Percentiles rank a stretch among this genome's conserved stretches.
These are phyloP conservation scores for Candida montana DNA, from an alignment of 805 yeast species.

Conservation along the genomic window DNA sequence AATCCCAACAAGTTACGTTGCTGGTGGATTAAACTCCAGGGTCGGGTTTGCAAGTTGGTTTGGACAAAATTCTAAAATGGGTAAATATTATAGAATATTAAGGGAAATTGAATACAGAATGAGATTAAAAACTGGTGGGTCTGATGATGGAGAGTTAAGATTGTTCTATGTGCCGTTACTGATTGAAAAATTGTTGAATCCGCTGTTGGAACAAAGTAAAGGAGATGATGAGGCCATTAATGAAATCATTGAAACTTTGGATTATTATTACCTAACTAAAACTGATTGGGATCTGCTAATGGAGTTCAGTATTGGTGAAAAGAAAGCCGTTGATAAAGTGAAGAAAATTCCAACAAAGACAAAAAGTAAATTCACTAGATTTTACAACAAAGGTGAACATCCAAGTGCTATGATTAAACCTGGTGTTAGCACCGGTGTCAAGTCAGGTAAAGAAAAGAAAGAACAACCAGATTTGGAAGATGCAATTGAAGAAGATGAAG, in stretches of 20 bases:
- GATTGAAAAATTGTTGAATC: slow-evolving; percentile 49
- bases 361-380: slow-evolving; percentile 82
- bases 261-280: slow-evolving; percentile 75
- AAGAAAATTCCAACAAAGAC: slow-evolving; percentile 71
- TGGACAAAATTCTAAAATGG: slow-evolving; percentile 83
- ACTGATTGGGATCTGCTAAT: slow-evolving; percentile 89
- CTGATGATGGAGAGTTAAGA: slow-evolving; percentile 70
- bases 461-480: slow-evolving; percentile 14
- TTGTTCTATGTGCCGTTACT: slow-evolving; percentile 69
- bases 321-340: slow-evolving; percentile 35
- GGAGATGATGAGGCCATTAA: slow-evolving; percentile 58
- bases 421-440: slow-evolving; percentile 46
- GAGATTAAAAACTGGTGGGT: slow-evolving; percentile 72
- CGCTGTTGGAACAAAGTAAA: slow-evolving; percentile 37
- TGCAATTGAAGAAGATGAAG: slow-evolving; percentile 16
- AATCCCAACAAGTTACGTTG: slow-evolving; percentile 66
- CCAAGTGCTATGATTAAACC: slow-evolving; percentile 81
- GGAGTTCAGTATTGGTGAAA: slow-evolving; percentile 76
- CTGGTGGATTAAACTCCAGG: slow-evolving; percentile 66
- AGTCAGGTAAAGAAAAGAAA: slow-evolving; percentile 20
- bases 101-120: slow-evolving; percentile 90
- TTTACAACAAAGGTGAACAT: slow-evolving; percentile 69
- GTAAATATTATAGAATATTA: slow-evolving; percentile 70
- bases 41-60: slow-evolving; percentile 80
- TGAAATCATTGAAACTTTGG: slow-evolving; percentile 68